Base-by-base conservation (phyloP, 2,329 filamentous ascomycete species). In the Colletotrichum salicis region DNA sequence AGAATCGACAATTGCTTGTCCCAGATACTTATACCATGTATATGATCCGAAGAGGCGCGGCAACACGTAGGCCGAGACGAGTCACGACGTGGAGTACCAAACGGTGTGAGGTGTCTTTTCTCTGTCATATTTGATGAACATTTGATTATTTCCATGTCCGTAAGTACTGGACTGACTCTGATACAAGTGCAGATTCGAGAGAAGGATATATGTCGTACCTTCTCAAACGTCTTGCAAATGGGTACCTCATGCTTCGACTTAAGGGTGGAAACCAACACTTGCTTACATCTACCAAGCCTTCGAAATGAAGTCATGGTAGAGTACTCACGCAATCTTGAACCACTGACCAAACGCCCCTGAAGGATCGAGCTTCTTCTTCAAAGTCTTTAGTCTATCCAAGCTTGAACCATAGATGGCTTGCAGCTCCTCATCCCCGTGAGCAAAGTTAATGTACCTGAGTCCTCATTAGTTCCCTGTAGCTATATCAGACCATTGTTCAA, bases 361-460 rank as follows among this genome's bases (percentile, higher is more conserved):
- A 7, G 78, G 79, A 60, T 80, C 79, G 51, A 74, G 77, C 41
- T 73, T 68, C 63, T 72, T 61, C 75, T 80, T 81, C 15, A 80
- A 60, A 2, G 62, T 19, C 33, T 67, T 74, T 19, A 81, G 73
- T 45, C 71, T 71, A 4, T 75, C 27, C 8, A 80, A 74, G 58
- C 76, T 79, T 11, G 64, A 69, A 13, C 77, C 76, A 4, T 71
- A 80, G 5, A 80, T 75, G 2, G 67, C 72, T 7, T 73, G 59
- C 7, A 78, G 67, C 10, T 73, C 48, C 67, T 80, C 79, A 52
- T 81, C 79, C 12, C 79, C 79, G 35, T 79, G 76, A 0, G 78
- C 79, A 64, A 80, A 81, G 67, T 80, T 81, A 55, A 80, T 72
- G 58, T 48, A 48, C 4, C 41, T 48, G 4, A 10, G 4, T n/a